phyloP scores from a whole-genome alignment of 305 asterid genomes.

The Fraxinus velutina region DNA sequence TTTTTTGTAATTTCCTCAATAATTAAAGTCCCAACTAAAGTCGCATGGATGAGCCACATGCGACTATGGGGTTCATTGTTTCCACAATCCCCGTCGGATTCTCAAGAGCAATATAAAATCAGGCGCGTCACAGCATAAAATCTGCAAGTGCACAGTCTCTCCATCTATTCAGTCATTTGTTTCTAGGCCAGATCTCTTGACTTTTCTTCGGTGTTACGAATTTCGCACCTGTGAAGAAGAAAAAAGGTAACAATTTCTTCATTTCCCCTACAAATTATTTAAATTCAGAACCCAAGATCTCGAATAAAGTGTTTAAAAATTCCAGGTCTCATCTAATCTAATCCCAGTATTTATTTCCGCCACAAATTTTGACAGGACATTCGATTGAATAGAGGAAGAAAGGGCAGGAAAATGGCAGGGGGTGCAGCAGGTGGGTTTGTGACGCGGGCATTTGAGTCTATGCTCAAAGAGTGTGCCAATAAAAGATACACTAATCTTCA shows the following conservation, averaged over 20 bases:
- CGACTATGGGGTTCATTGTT: neutral
- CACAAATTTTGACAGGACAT: conserved; percentile 6
- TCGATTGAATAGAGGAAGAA: conserved; percentile 27
- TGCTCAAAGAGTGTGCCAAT: conserved; percentile 84
- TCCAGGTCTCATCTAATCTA: conserved; percentile 36
- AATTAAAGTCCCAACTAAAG: neutral
- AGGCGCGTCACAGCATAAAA: neutral
- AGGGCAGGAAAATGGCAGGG: conserved; percentile 54
- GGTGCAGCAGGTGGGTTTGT: conserved; percentile 98
- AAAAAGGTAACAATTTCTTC: conserved; percentile 18
- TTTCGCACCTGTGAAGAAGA: neutral
- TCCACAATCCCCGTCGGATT: neutral
- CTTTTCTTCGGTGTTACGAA: conserved; percentile 1
- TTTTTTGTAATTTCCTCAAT: too few species aligned
- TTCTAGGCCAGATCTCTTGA: conserved; percentile 42
- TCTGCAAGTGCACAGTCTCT: neutral
- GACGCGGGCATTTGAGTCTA: conserved; percentile 89
- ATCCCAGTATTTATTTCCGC: conserved; percentile 22
- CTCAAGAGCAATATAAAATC: neutral
- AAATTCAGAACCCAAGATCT: conserved; percentile 28
- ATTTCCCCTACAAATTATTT: neutral
- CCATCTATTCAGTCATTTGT: conserved; percentile 12
- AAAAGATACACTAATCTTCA: conserved; percentile 65
- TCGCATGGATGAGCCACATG: neutral
- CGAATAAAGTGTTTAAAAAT: conserved; percentile 18